Evolutionary conservation across 1,139 yeast species (phyloP).

Genomic region (Geotrichum bryndzae): DNA sequence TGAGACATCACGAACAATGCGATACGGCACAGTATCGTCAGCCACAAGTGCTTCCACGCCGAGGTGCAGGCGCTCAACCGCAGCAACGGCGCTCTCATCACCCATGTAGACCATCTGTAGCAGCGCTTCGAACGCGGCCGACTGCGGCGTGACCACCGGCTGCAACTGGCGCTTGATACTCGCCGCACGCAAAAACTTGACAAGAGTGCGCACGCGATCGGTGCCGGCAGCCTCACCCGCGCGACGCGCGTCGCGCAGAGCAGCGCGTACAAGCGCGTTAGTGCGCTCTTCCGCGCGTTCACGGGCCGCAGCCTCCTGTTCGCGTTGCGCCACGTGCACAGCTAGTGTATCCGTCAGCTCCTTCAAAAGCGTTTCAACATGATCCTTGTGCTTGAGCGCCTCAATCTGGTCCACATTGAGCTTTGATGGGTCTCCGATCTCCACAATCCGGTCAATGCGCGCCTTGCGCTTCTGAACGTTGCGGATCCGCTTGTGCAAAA

Average conservation of each 20-base stretch:
- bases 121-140: conserved; percentile 31
- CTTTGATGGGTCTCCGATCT: conserved; percentile 27
- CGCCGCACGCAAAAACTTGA: conserved; percentile 34
- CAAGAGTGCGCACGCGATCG: conserved; percentile 26
- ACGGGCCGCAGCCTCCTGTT: conserved; percentile 16
- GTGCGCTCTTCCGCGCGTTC: background rate
- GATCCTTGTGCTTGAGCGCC: conserved; percentile 33
- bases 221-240: conserved; percentile 18
- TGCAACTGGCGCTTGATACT: conserved; percentile 32
- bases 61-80: conserved; percentile 29
- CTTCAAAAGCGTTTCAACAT: conserved; percentile 36
- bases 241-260: background rate
- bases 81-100: conserved; percentile 31
- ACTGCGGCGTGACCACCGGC: conserved; percentile 17
- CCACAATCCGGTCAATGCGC: conserved; percentile 35
- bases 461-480: conserved; percentile 36
- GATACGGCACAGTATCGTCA: conserved; percentile 26
- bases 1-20: conserved; percentile 24
- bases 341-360: conserved; percentile 32
- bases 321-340: conserved; percentile 25
- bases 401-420: conserved; percentile 35
- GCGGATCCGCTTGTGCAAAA: conserved; percentile 34
- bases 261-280: background rate
- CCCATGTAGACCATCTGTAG: conserved; percentile 33
- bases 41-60: conserved; percentile 29